Evolutionary conservation across 106 monocot species (phyloP).

Genomic region (Apostasia ramifera): DNA sequence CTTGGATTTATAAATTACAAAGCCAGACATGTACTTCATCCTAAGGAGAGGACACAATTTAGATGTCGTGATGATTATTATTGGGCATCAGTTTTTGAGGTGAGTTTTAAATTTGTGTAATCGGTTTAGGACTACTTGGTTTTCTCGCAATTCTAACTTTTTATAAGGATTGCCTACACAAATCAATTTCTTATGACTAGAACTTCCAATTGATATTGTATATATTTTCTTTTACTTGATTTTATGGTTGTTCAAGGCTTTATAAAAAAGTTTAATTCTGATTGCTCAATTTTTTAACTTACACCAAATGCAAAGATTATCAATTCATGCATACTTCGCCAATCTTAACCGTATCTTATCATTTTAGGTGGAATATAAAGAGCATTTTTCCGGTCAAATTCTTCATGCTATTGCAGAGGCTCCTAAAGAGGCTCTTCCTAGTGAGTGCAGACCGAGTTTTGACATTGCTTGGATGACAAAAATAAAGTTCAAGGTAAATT

Average conservation of each 20-base stretch:
- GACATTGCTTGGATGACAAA: slow-evolving; percentile 60
- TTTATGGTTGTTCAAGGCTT: not conserved
- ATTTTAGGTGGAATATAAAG: slow-evolving; percentile 82
- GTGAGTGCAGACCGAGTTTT: slow-evolving; percentile 76
- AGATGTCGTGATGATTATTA: slow-evolving; percentile 91
- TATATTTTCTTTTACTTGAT: not conserved
- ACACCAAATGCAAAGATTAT: not conserved
- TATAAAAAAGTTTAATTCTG: too few relatives aligned
- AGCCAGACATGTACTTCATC: slow-evolving; percentile 51
- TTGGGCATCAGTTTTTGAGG: slow-evolving; percentile 97
- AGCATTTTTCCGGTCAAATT: slow-evolving; percentile 71
- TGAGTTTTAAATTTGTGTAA: slow-evolving; percentile 18
- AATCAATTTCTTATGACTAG: too few relatives aligned
- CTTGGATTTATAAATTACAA: slow-evolving; percentile 70
- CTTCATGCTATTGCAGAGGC: slow-evolving; percentile 63
- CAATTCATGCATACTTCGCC: not conserved
- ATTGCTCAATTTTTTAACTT: not conserved
- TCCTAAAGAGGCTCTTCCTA: slow-evolving; percentile 89
- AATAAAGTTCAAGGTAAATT: slow-evolving; percentile 58
- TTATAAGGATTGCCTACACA: too few relatives aligned
- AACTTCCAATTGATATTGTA: not conserved
- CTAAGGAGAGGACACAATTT: slow-evolving; percentile 52
- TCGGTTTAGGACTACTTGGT: not conserved
- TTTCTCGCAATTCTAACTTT: not conserved
- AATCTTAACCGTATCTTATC: not conserved